phyloP scores from a whole-genome alignment of 139 green algal genomes.

The Chlamydomonas asymmetrica region DNA sequence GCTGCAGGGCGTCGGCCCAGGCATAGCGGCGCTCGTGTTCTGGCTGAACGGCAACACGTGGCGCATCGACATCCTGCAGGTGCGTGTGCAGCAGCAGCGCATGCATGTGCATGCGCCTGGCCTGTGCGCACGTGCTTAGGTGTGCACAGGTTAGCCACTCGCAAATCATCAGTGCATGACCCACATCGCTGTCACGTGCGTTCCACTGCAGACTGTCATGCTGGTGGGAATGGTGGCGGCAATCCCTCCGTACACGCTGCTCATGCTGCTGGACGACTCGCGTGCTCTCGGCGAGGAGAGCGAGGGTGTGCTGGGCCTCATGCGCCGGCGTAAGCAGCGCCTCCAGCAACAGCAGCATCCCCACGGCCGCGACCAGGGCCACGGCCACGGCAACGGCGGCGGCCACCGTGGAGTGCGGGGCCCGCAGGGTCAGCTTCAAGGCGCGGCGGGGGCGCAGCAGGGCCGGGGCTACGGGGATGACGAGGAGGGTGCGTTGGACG shows the following conservation, averaged over 20 bases:
- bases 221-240: conserved; percentile 44
- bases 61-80: conserved; percentile 24
- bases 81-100: neutral
- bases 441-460: too few relatives aligned
- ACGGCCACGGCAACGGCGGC: neutral
- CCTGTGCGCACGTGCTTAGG: too few relatives aligned
- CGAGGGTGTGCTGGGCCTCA: conserved; percentile 31
- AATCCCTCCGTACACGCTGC: conserved; percentile 33
- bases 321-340: neutral
- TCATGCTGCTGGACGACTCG: conserved; percentile 53
- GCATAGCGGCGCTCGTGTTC: conserved; percentile 28
- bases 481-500: too few relatives aligned
- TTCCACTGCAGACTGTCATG: conserved; percentile 44
- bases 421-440: too few relatives aligned
- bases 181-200: too few relatives aligned
- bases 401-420: neutral
- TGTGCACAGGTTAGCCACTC: too few relatives aligned
- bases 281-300: conserved; percentile 48
- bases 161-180: neutral
- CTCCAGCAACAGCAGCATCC: neutral
- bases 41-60: conserved; percentile 24
- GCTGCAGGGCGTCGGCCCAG: conserved; percentile 25
- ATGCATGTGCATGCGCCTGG: too few relatives aligned
- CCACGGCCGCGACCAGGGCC: neutral
- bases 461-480: too few relatives aligned